Base-by-base conservation (phyloP, 257 asterid species). In the Salvia miltiorrhiza region DNA sequence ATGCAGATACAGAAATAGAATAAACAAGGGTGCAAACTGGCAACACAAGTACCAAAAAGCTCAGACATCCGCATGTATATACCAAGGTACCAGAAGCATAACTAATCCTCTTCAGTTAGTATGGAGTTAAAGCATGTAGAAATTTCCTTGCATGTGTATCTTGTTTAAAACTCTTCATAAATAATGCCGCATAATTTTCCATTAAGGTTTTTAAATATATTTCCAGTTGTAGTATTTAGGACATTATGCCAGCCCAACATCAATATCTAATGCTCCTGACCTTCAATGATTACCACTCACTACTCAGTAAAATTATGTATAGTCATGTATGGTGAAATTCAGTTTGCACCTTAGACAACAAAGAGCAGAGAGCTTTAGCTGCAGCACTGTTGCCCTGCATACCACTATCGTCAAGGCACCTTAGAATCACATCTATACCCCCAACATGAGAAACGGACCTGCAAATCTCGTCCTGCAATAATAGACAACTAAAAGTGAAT, bases 401-500 rank as follows among this genome's bases (percentile, higher is more conserved):
- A 65, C 93, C 86, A 73, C 93, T 87, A 67, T 87, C 89, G 44
- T 90, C 99, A 69, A 90, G 73, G 45, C 93, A 87, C 32, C 54
- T 70, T 48, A 93, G 86, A 78, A 86, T 73, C 33, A 86, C 93
- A 79, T 86, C 97, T 73, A 93, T 82, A 69, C 99, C 97, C 61
- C 95, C 95, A 60, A 50, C 66, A 57, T 82, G 69, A 71, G 96
- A 92, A 63, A 89, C 79, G 37, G 95, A 81, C 82, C 87, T 86
- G 88, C 99, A 93, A 78, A 93, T 88, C 66, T 93, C 99, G 21
- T 93, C 99, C 97, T 93, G 88, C 79, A 72, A 55, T 33, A 20
- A 68, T 16, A 78, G 57, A 59, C 43, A 68, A 35, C 52, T 37
- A 28, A 66, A 17, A 12, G 40, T 26, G 40, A 50, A 71, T 16